Conservation (phyloP, 352 stramenopile species). For the Phytophthora pinifolia region DNA sequence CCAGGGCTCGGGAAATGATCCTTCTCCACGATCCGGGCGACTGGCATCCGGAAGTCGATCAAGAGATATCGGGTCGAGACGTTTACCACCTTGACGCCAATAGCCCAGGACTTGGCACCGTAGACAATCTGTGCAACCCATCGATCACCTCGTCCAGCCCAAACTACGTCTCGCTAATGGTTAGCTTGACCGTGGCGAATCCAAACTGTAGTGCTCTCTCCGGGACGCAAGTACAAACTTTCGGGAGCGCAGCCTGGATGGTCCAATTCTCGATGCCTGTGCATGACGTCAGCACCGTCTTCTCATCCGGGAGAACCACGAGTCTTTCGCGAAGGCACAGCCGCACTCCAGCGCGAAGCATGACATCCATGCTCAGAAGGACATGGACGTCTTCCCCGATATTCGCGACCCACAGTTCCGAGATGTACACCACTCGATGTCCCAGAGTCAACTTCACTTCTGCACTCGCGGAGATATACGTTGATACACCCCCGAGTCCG, state of each 20-base stretch:
- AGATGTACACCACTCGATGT: slow-evolving; percentile 10
- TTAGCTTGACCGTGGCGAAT: background rate
- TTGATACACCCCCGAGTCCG: slow-evolving; percentile 9
- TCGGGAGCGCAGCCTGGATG: background rate
- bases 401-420: slow-evolving; percentile 19
- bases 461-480: slow-evolving; percentile 4
- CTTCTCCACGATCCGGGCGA: background rate
- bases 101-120: background rate
- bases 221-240: background rate
- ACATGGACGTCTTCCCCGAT: slow-evolving; percentile 24
- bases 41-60: background rate
- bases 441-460: slow-evolving; percentile 26
- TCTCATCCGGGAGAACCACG: no score
- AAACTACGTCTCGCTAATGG: background rate
- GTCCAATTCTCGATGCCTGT: background rate
- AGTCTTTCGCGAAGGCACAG: slow-evolving; percentile 3
- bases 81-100: background rate
- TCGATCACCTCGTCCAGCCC: background rate
- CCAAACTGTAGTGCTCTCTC: background rate
- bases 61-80: background rate
- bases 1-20: background rate
- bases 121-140: slow-evolving; percentile 1
- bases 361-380: slow-evolving; percentile 33
- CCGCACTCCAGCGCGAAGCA: slow-evolving; percentile 19
- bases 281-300: background rate